Conservation (phyloP, 768 basidiomycete species). For the Leccinum fibrillosum region DNA sequence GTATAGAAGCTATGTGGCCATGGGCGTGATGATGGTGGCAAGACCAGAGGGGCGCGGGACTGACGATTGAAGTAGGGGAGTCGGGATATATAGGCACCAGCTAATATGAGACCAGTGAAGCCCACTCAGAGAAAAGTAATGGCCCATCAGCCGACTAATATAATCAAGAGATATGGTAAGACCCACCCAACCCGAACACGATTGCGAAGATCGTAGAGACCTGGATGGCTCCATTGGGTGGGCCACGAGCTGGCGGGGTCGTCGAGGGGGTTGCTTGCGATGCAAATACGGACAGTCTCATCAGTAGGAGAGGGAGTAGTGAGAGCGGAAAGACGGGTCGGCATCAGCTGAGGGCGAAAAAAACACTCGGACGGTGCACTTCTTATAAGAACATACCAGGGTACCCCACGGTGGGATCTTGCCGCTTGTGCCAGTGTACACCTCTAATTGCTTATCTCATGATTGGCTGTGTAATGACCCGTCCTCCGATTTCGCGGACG, state of each 20-base stretch:
- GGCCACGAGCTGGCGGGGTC: not conserved
- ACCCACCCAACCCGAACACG: slow-evolving; percentile 15
- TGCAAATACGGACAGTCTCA: not conserved
- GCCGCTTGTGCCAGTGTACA: too few relatives aligned
- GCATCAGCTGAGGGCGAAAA: too few relatives aligned
- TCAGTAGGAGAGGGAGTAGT: not conserved
- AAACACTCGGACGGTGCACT: too few relatives aligned
- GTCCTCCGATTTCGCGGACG: too few relatives aligned
- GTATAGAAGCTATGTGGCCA: not conserved
- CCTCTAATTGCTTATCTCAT: too few relatives aligned
- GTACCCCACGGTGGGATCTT: too few relatives aligned
- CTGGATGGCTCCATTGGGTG: slow-evolving; percentile 5
- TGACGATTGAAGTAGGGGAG: not conserved
- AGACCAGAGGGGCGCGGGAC: not conserved
- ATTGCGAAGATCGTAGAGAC: slow-evolving; percentile 8
- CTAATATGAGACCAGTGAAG: slow-evolving; percentile 12
- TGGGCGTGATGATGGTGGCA: not conserved
- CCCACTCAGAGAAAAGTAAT: slow-evolving; percentile 1
- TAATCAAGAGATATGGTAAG: not conserved
- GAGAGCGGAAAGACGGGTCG: too few relatives aligned
- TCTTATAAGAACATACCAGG: not conserved
- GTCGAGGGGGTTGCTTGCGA: not conserved
- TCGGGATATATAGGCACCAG: slow-evolving; percentile 1
- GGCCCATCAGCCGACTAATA: not conserved
- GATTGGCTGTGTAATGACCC: too few relatives aligned